Evolutionary conservation across 2,329 filamentous ascomycete genomes (phyloP).

Genomic region (Leptographium lundbergii): DNA sequence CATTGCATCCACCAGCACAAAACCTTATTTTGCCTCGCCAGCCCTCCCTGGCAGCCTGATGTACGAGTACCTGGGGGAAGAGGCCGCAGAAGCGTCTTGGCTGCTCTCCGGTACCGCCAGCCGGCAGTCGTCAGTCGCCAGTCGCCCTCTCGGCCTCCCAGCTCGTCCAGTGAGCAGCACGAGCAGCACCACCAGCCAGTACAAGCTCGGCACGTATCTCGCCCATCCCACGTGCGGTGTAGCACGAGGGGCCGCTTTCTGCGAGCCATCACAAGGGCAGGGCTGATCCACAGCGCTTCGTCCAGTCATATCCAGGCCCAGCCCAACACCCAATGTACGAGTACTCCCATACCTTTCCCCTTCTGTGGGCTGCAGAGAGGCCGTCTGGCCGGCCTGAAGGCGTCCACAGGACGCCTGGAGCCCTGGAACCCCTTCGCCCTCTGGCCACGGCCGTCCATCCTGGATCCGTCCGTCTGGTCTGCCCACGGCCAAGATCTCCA

Average conservation of each 20-base stretch:
- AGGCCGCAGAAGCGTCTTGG: neutral
- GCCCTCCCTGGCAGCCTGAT: neutral
- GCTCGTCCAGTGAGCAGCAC: neutral
- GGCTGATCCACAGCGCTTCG: neutral
- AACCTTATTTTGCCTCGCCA: neutral
- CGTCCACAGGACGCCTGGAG: neutral
- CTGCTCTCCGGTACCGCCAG: neutral
- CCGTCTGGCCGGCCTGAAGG: too few species aligned
- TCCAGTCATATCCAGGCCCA: neutral
- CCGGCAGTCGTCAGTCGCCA: too few species aligned
- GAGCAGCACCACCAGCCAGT: too few species aligned
- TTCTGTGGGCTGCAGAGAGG: neutral
- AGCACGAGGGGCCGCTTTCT: neutral
- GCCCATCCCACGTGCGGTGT: too few species aligned
- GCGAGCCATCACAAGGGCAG: neutral
- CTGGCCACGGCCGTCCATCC: slow-evolving; percentile 32
- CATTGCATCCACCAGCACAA: neutral
- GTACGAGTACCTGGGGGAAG: neutral
- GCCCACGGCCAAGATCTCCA: slow-evolving; percentile 43
- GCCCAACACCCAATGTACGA: neutral
- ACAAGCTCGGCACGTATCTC: too few species aligned
- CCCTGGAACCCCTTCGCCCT: neutral
- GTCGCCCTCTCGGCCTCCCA: too few species aligned
- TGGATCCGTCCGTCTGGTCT: slow-evolving; percentile 50
- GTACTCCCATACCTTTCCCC: neutral